Evolutionary conservation across 2,329 filamentous ascomycete genomes (phyloP), one percentile per base, ranked within the genome.

Genomic region (Calcarisporium arbuscula): DNA sequence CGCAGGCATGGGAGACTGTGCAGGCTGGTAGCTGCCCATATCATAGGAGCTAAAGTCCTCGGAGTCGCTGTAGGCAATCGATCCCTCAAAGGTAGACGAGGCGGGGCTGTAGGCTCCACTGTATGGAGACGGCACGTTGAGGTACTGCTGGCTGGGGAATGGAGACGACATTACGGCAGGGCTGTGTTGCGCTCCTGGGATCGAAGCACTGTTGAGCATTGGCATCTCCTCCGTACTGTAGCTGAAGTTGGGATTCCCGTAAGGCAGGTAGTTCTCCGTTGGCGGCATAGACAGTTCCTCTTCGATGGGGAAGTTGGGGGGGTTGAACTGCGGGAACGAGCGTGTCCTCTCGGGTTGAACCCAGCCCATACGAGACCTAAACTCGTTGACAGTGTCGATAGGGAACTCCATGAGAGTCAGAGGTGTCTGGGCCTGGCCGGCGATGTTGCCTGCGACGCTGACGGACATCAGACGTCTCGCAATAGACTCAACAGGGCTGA

Each of bases 401-500:
- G 84, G 82, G 42, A 80, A 80, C 47, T 84, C 77, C 77, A 87
- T 84, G 28, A 88, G 67, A 5, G 68, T 64, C 41, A 85, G 59
- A 9, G 80, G 77, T 19, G 78, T 74, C 50, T 79, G 74, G 27
- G 73, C 60, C 18, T 77, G 73, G 12, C 68, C 68, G 36, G 77
- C 72, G 38, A 71, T 65, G 15, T 66, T 66, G 41, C 73, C 68
- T 5, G 73, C 71, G 16, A 77, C 63, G 47, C 74, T 86, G 63
- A 85, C 75, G 16, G 79, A 74, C 44, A 81, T 70, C 19, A 94
- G 74, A 22, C 85, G 77, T 30, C 77, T 75, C 29, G 87, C 80
- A 50, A 95, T 95, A 54, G 92, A 82, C 57, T 95, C 87, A 20
- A 96, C 79, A 0, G 89, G 87, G 2, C 73, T 70, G 29, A 94